Evolutionary conservation across 1,284 basidiomycete species (phyloP), one percentile per base, ranked within the genome.

Genomic region (Marasmius oreades): DNA sequence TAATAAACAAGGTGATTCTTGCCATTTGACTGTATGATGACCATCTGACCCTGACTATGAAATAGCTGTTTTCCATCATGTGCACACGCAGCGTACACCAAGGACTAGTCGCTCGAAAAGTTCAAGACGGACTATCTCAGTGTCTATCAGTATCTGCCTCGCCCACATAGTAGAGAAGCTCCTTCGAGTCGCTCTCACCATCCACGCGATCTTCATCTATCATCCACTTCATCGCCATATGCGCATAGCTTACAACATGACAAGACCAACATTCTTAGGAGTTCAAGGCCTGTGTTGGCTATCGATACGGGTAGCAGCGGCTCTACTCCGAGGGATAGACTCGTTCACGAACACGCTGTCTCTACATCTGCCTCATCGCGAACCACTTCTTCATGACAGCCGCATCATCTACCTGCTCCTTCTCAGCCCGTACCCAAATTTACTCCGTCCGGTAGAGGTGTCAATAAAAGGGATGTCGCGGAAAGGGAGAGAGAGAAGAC

Each of bases 61-160:
- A 58, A 76, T 77, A 42, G 88, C 88, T 48, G 81, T 93, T 62
- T 90, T 90, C 69, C 85, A 88, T 69, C 88, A 90, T 69, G 90
- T 90, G 87, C 67, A 92, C 88, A 90, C 86, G 51, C 76, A 92
- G 61, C 87, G 66, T 90, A 92, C 69, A 92, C 90, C 37, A 80
- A 82, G 65, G 86, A 90, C 63, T 90, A 92, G 72, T 77, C 92
- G 56, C 88, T 89, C 63, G 86, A 90, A 66, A 90, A 86, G 66
- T 92, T 86, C 73, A 80, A 80, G 60, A 71, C 69, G 56, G 87
- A 90, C 60, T 81, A 78, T 67, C 74, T 78, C 60, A 70, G 70
- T 55, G 85, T 88, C 59, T 80, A 78, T 67, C 74, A 77, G 60
- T 72, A 73, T 54, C 77, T 26, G 14, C 28, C 39, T 20, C n/a